Evolutionary conservation across 2,329 filamentous ascomycete species (phyloP).

Genomic region (Colletotrichum scovillei): DNA sequence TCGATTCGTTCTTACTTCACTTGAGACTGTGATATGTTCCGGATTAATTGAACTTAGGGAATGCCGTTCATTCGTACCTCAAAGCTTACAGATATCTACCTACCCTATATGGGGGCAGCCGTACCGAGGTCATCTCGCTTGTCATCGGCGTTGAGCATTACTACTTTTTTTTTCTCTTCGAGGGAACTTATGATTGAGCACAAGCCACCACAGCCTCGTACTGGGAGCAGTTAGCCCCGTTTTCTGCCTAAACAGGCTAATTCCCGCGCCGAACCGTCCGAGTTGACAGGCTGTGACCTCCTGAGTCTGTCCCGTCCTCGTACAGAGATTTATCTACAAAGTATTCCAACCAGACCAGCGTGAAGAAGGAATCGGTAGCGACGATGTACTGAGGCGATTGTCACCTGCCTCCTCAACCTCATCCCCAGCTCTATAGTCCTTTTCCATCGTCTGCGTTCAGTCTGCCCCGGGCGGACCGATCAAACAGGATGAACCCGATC

Average conservation of each 20-base stretch:
- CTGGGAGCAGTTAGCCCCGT: background rate
- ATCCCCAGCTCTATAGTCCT: background rate
- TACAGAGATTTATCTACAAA: constrained; percentile 26
- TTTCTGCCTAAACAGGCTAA: constrained; percentile 24
- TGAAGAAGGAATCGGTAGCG: background rate
- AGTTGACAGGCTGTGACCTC: constrained; percentile 10
- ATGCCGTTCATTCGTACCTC: no score
- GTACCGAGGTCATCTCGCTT: constrained; percentile 20
- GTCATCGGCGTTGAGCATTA: background rate
- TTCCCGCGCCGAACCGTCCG: constrained; percentile 13
- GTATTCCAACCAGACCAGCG: background rate
- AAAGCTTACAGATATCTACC: background rate
- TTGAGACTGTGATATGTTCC: background rate
- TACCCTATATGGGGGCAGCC: background rate
- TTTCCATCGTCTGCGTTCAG: background rate
- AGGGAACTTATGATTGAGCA: constrained; percentile 8
- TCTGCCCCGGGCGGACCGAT: background rate
- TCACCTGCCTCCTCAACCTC: constrained; percentile 19
- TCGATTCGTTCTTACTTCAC: background rate
- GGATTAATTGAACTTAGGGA: no score
- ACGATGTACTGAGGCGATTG: background rate
- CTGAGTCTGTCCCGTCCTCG: background rate
- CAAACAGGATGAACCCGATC: constrained; percentile 30
- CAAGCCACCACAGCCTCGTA: constrained; percentile 29
- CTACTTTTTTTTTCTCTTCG: no score